These are phyloP conservation scores for Grifola frondosa DNA, from an alignment of 1,284 basidiomycete genomes.

Conservation along the genomic window DNA sequence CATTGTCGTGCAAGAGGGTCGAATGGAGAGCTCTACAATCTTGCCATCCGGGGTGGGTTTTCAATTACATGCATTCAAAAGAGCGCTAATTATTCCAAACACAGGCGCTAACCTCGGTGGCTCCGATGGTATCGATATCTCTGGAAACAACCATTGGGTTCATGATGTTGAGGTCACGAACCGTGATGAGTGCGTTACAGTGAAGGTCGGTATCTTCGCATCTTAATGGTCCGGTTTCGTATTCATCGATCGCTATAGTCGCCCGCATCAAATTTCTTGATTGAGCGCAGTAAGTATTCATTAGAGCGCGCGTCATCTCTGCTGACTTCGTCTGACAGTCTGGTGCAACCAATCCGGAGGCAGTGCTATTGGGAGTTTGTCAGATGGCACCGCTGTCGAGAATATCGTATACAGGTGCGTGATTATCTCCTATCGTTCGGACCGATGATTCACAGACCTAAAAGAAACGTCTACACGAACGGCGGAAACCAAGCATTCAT, in stretches of 20 bases:
- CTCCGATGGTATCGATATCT: constrained; percentile 38
- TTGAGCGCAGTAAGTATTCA: constrained; percentile 30
- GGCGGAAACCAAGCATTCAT: constrained; percentile 39
- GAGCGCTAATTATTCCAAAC: not conserved
- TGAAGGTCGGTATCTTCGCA: constrained; percentile 23
- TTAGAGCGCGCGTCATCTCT: not conserved
- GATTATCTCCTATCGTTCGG: too few species aligned
- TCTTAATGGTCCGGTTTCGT: not conserved
- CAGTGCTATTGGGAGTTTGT: constrained; percentile 36
- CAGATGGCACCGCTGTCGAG: constrained; percentile 31
- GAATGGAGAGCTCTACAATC: constrained; percentile 37
- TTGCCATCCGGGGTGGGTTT: constrained; percentile 33
- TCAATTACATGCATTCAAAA: rapidly evolving
- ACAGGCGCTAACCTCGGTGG: constrained; percentile 33
- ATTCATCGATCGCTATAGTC: constrained; percentile 9
- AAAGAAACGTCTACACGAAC: constrained; percentile 33
- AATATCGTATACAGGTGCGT: constrained; percentile 31
- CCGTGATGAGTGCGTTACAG: constrained; percentile 39
- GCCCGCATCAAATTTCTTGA: constrained; percentile 33
- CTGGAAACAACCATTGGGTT: constrained; percentile 36
- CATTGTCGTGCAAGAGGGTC: constrained; percentile 33
- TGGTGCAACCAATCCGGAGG: constrained; percentile 41
- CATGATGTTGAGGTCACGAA: constrained; percentile 40
- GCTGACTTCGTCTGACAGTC: constrained; percentile 12
- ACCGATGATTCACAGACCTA: not conserved